Percentiles rank a stretch among this genome's conserved stretches.
phyloP scores from a whole-genome alignment of 768 basidiomycete genomes.

The Amanita muscaria region DNA sequence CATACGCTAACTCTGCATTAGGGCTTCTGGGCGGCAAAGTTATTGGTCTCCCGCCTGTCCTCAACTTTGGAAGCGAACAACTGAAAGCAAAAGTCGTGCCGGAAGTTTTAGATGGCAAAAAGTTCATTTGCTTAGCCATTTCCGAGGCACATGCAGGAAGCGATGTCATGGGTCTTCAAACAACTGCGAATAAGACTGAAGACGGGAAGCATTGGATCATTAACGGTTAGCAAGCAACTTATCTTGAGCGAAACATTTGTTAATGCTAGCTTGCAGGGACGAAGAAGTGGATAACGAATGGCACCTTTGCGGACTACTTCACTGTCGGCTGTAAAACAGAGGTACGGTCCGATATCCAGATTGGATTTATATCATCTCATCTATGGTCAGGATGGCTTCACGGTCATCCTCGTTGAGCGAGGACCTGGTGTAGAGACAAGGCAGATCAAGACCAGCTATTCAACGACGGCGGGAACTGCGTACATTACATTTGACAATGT shows the following conservation, averaged over 20 bases:
- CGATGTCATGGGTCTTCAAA: slow-evolving; percentile 75
- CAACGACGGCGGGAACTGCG: slow-evolving; percentile 77
- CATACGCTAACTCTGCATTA: slow-evolving; percentile 19
- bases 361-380: slow-evolving; percentile 6
- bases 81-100: slow-evolving; percentile 50
- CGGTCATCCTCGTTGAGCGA: slow-evolving; percentile 72
- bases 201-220: slow-evolving; percentile 83
- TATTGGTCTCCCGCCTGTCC: slow-evolving; percentile 82
- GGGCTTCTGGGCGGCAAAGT: slow-evolving; percentile 68
- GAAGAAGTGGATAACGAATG: slow-evolving; percentile 87
- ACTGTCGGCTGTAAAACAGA: slow-evolving; percentile 69
- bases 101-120: slow-evolving; percentile 66
- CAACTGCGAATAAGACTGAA: slow-evolving; percentile 67
- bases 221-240: slow-evolving; percentile 38
- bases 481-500: slow-evolving; percentile 80
- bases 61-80: slow-evolving; percentile 75
- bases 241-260: background rate
- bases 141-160: slow-evolving; percentile 84
- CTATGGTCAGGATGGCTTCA: slow-evolving; percentile 46
- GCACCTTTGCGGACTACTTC: slow-evolving; percentile 55
- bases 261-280: slow-evolving; percentile 27
- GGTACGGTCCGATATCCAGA: slow-evolving; percentile 11
- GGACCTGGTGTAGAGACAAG: slow-evolving; percentile 43
- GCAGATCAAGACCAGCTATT: slow-evolving; percentile 66
- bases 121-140: slow-evolving; percentile 82